These are phyloP conservation scores for Rhizophlyctis rosea DNA, from an alignment of 192 early-diverging fungal species.

Conservation along the genomic window DNA sequence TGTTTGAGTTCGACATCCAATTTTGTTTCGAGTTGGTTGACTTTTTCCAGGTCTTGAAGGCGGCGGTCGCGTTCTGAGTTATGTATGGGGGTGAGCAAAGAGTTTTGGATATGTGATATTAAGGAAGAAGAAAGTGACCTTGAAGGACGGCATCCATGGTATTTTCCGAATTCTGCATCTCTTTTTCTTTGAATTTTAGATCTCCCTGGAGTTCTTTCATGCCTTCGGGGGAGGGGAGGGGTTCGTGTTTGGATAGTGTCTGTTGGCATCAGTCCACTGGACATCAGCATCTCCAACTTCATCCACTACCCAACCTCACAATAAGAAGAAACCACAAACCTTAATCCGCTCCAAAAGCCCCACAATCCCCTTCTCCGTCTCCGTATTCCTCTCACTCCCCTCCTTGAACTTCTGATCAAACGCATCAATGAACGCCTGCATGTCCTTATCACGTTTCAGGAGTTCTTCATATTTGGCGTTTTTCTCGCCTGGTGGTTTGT, in stretches of 20 bases:
- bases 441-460: slow-evolving; percentile 55
- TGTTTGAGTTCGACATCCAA: slow-evolving; percentile 45
- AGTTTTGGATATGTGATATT: slow-evolving; percentile 1
- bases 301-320: neutral
- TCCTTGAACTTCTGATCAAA: slow-evolving; percentile 44
- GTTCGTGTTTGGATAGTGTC: slow-evolving; percentile 26
- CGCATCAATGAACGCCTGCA: slow-evolving; percentile 52
- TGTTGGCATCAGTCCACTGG: no score
- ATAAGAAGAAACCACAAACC: slow-evolving; percentile 8
- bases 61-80: slow-evolving; percentile 47
- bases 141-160: slow-evolving; percentile 49
- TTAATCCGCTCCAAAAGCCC: slow-evolving; percentile 40
- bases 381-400: slow-evolving; percentile 22
- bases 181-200: slow-evolving; percentile 58
- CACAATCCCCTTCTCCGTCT: slow-evolving; percentile 40
- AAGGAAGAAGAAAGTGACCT: slow-evolving; percentile 23
- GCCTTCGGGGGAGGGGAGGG: slow-evolving; percentile 43
- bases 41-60: slow-evolving; percentile 54
- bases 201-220: slow-evolving; percentile 56
- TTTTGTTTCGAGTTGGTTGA: slow-evolving; percentile 56
- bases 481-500: slow-evolving; percentile 34
- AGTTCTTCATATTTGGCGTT: slow-evolving; percentile 60
- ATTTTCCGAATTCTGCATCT: slow-evolving; percentile 55
- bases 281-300: no score
- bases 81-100: slow-evolving; percentile 3